These are phyloP conservation scores for Pseudopithomyces chartarum DNA, from an alignment of 2,329 filamentous ascomycete species.

Conservation along the genomic window DNA sequence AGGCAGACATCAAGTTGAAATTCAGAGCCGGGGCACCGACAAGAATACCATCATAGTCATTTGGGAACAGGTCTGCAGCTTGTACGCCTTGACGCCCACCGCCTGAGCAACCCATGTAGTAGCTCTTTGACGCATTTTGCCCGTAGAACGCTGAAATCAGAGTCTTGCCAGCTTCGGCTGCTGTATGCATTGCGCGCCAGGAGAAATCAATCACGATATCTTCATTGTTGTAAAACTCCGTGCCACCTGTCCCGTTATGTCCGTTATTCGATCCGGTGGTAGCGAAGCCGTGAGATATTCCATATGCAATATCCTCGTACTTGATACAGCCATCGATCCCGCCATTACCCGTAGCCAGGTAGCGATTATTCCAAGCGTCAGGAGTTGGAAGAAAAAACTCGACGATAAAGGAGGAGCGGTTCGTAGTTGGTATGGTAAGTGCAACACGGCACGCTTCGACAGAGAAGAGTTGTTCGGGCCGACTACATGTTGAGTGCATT, in stretches of 20 bases:
- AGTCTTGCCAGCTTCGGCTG: constrained; percentile 44
- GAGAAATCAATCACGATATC: constrained; percentile 56
- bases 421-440: constrained; percentile 49
- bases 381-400: constrained; percentile 45
- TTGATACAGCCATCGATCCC: constrained; percentile 48
- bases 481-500: constrained; percentile 30
- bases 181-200: constrained; percentile 51
- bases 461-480: constrained; percentile 41
- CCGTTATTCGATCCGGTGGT: constrained; percentile 48
- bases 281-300: constrained; percentile 43
- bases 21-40: constrained; percentile 37
- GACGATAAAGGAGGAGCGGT: constrained; percentile 47
- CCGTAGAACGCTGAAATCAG: constrained; percentile 46
- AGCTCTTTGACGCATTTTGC: constrained; percentile 31
- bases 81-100: constrained; percentile 41
- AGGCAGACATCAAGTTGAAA: constrained; percentile 36
- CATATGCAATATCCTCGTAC: constrained; percentile 49
- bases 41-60: constrained; percentile 43
- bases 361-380: constrained; percentile 45
- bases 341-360: constrained; percentile 49
- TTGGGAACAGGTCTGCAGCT: constrained; percentile 32
- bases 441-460: constrained; percentile 50
- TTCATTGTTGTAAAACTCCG: constrained; percentile 50
- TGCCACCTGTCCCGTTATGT: constrained; percentile 51
- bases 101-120: constrained; percentile 42